These are phyloP conservation scores for Filobasidium uniguttulatum DNA, from an alignment of 1,284 basidiomycete species.

Conservation along the genomic window DNA sequence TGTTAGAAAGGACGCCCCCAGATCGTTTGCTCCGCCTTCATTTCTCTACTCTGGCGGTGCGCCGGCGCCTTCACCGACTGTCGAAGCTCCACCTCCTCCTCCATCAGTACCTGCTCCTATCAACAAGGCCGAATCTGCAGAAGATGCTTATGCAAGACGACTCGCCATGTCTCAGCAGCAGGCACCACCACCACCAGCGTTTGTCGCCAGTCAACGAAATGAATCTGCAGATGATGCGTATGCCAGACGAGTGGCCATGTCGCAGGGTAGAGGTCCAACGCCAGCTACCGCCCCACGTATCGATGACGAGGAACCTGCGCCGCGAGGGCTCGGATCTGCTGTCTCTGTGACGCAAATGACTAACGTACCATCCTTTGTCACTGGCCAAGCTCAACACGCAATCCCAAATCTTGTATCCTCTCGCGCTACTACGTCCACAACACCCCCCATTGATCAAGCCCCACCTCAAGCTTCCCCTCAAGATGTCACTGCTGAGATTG, in stretches of 20 bases:
- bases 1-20: slow-evolving; percentile 22
- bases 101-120: background rate
- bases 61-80: background rate
- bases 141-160: slow-evolving; percentile 32
- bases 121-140: slow-evolving; percentile 19
- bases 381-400: slow-evolving; percentile 1
- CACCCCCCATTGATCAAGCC: background rate
- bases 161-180: slow-evolving; percentile 17
- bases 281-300: background rate
- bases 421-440: background rate
- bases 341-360: background rate
- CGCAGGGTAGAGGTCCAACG: background rate
- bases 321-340: background rate
- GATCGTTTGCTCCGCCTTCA: slow-evolving; percentile 32
- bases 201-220: background rate
- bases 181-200: background rate
- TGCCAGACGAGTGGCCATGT: slow-evolving; percentile 24
- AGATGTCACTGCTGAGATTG: slow-evolving; percentile 26
- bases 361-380: slow-evolving; percentile 1
- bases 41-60: slow-evolving; percentile 5
- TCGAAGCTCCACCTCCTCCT: too few species aligned
- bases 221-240: slow-evolving; percentile 30
- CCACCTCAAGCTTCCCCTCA: background rate
- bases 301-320: too few species aligned
- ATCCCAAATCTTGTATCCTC: slow-evolving; percentile 6